Conservation (phyloP, 1,284 basidiomycete species). For the Microstroma glucosiphilum region DNA sequence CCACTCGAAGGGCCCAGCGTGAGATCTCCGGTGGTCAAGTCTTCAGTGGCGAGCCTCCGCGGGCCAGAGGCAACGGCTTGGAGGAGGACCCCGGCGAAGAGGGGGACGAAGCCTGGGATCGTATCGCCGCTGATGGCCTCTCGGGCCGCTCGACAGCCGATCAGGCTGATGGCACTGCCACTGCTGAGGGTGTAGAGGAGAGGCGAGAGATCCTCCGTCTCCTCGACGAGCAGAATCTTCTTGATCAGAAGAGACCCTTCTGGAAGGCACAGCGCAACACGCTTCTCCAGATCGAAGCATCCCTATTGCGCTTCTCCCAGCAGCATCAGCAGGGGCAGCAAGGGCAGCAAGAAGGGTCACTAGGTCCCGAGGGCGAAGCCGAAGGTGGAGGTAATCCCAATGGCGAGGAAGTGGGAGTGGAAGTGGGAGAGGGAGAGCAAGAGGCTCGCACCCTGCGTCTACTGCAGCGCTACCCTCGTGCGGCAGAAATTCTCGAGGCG, state of each 20-base stretch:
- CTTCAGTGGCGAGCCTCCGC: too few species aligned
- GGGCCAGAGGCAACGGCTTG: not conserved
- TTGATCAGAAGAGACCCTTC: not conserved
- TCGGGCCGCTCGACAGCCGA: too few species aligned
- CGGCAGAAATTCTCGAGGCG: not conserved
- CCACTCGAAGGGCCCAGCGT: not conserved
- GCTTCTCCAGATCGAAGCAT: not conserved
- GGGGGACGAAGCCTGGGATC: not conserved
- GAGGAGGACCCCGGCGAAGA: not conserved
- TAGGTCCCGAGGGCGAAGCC: not conserved
- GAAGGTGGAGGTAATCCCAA: not conserved
- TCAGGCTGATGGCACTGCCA: too few species aligned
- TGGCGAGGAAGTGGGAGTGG: not conserved
- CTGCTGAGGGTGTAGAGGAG: too few species aligned
- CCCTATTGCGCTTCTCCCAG: not conserved
- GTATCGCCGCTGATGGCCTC: not conserved
- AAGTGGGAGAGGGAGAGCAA: not conserved
- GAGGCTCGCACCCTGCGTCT: not conserved
- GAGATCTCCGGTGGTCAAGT: not conserved
- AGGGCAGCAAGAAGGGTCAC: not conserved
- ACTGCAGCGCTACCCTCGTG: not conserved
- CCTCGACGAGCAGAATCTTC: not conserved
- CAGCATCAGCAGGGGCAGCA: not conserved
- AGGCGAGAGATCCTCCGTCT: not conserved
- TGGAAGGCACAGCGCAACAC: not conserved